Evolutionary conservation across 129 eudicot genomes (phyloP), one percentile per base, ranked within the genome.

Genomic region (Chrysanthemum seticuspe): DNA sequence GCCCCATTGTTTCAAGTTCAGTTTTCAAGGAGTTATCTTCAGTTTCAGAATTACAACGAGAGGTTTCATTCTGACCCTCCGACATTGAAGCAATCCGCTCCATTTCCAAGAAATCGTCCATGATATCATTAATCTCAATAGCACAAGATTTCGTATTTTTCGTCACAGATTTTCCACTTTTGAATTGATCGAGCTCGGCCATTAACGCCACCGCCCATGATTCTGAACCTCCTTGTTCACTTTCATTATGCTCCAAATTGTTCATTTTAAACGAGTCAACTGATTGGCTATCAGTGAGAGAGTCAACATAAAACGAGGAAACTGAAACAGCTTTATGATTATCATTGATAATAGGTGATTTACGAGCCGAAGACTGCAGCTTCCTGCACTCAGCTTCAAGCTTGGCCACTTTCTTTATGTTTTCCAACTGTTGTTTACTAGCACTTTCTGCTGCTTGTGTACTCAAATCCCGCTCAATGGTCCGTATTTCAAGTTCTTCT

Each of bases 41-140:
- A 36, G 64, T 50, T 72, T 86, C 87, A 47, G 79, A 68, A 65
- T 74, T 72, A 61, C 57, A 40, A 68, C 47, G 49, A 6, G 74
- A 67, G 53, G 76, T 81, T 76, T 81, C 80, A 5, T 68, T 79
- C 60, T 76, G 70, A 5, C 50, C 71, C 74, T 87, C 91, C 27
- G 91, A 84, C 45, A 85, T 73, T 4, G 91, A 86, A 79, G 87
- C 97, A 60, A 87, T 84, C 10, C 92, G 76, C 69, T 91, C 97
- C 97, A 91, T 91, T 75, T 91, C 97, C 49, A 91, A 83, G 79
- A 91, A 91, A 80, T 91, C 97, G 72, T 88, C 97, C 97, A 91
- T 91, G 25, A 88, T 83, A 67, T 91, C 76, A 71, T 88, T 82
- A 16, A 91, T 81, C 44, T 88, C 95, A 27, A 77, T 62, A 5